Percentiles rank a stretch among this genome's conserved stretches.
These are phyloP conservation scores for Schizothecium vesticola DNA, from an alignment of 495 filamentous ascomycete species.

Conservation along the genomic window DNA sequence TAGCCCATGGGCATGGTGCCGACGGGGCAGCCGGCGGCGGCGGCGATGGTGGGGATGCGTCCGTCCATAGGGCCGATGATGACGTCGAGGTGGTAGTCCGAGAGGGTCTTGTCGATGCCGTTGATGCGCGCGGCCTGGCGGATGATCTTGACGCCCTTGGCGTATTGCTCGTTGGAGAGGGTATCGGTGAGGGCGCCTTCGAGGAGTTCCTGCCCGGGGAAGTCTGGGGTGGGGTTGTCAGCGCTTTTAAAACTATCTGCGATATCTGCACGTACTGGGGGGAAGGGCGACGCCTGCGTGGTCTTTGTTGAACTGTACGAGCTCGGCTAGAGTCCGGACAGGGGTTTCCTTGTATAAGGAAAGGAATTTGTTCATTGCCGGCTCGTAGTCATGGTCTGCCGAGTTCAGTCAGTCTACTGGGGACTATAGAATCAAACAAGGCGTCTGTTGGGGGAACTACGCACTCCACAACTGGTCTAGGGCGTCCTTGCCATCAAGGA, in stretches of 20 bases:
- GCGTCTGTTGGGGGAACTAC: no score
- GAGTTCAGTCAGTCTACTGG: background rate
- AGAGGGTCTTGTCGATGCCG: background rate
- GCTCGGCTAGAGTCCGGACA: background rate
- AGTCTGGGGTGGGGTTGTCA: background rate
- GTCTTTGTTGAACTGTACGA: background rate
- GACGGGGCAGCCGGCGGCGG: background rate
- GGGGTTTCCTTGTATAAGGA: background rate
- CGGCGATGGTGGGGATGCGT: background rate
- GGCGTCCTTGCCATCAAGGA: background rate
- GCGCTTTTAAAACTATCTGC: no score
- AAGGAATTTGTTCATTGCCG: background rate
- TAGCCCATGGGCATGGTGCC: background rate
- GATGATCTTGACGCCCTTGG: background rate
- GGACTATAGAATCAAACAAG: background rate
- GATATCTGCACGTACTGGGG: background rate
- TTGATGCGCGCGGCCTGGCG: background rate
- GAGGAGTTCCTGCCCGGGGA: background rate
- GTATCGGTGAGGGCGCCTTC: background rate
- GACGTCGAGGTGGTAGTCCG: background rate
- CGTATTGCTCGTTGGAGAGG: background rate
- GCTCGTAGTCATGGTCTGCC: background rate
- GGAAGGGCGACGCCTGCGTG: background rate
- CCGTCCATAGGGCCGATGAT: background rate
- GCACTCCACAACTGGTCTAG: background rate